These are phyloP conservation scores for Fusarium sororula DNA, from an alignment of 2,329 filamentous ascomycete genomes.

Conservation along the genomic window DNA sequence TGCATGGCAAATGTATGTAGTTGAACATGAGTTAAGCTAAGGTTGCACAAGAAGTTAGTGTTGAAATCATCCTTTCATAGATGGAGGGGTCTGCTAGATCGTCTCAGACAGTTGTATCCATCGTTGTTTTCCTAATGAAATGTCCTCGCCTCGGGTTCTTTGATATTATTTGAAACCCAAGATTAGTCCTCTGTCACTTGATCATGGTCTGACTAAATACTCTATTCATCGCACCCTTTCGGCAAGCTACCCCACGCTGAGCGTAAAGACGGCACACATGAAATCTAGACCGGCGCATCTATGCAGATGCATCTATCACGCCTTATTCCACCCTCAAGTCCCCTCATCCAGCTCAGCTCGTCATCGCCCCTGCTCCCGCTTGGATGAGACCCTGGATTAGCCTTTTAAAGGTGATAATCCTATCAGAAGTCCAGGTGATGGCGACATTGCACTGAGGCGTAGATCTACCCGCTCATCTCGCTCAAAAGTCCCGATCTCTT, in stretches of 20 bases:
- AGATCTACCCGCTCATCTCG: constrained; percentile 17
- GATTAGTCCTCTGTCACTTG: background rate
- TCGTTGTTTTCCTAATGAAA: background rate
- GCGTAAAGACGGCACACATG: background rate
- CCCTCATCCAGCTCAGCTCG: constrained; percentile 17
- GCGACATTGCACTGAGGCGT: constrained; percentile 24
- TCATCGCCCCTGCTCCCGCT: constrained; percentile 28
- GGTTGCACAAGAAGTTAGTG: background rate
- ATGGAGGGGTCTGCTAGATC: background rate
- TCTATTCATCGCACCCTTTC: background rate
- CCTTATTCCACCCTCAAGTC: constrained; percentile 1
- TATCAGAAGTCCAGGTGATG: constrained; percentile 13
- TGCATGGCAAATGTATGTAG: background rate
- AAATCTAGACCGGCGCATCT: background rate
- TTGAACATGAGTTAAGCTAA: background rate
- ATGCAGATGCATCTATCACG: constrained; percentile 9
- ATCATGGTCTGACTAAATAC: background rate
- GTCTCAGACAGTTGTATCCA: background rate
- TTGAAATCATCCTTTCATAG: constrained; percentile 3
- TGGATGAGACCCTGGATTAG: constrained; percentile 9
- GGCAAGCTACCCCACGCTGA: background rate
- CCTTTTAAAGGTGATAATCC: constrained; percentile 4
- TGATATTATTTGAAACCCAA: background rate
- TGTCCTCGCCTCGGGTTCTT: background rate
- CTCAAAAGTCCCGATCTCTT: constrained; percentile 7